Conservation (phyloP, 257 asterid species). For the Nicotiana paniculata region DNA sequence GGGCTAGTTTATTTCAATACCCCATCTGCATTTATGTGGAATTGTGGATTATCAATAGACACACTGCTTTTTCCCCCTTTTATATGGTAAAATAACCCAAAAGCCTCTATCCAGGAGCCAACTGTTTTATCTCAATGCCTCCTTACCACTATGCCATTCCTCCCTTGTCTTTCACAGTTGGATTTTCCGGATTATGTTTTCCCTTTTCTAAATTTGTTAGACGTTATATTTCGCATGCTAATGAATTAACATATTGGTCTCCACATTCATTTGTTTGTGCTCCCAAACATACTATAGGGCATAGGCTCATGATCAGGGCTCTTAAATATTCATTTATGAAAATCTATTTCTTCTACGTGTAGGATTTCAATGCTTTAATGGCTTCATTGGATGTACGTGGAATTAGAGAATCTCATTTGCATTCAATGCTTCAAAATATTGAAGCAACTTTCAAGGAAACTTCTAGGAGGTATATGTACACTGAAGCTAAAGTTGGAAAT, state of each 20-base stretch:
- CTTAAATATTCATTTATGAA: background rate
- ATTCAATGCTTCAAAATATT: conserved; percentile 61
- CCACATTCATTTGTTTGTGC: background rate
- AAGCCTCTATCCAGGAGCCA: background rate
- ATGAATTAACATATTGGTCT: background rate
- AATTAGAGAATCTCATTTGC: conserved; percentile 73
- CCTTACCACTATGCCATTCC: background rate
- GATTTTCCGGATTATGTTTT: background rate
- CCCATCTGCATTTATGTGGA: background rate
- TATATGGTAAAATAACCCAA: background rate
- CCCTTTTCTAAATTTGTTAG: background rate
- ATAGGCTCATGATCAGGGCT: background rate
- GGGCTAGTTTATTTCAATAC: background rate
- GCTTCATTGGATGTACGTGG: conserved; percentile 82
- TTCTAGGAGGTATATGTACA: conserved; percentile 19
- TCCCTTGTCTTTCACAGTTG: background rate
- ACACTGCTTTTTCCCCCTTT: background rate
- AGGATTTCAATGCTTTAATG: conserved; percentile 75
- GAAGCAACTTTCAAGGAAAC: conserved; percentile 56
- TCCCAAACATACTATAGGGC: background rate
- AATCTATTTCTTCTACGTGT: conserved; percentile 10
- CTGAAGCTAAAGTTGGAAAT: conserved; percentile 12
- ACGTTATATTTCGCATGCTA: background rate
- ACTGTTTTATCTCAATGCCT: too few species aligned
- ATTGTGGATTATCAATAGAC: background rate